phyloP scores from a whole-genome alignment of 1,284 basidiomycete species.

The Cutaneotrichosporon daszewskae region DNA sequence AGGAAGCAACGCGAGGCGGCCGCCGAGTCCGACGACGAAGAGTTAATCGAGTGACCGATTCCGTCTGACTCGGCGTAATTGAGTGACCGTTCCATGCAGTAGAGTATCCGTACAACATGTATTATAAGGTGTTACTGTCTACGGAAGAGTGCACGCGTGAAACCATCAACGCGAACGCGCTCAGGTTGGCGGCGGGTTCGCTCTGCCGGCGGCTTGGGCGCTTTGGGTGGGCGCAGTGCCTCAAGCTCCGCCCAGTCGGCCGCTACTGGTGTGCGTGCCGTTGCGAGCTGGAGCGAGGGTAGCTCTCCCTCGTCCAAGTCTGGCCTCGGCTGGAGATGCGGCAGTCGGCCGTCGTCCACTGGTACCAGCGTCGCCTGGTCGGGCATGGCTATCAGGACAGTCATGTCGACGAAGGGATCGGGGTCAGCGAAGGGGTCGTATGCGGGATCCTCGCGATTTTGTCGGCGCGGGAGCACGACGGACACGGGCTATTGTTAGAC shows the following conservation, averaged over 20 bases:
- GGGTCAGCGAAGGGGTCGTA: background rate
- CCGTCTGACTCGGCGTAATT: too few species aligned
- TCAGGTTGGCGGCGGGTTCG: background rate
- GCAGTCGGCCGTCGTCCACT: slow-evolving; percentile 1
- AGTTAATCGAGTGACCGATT: too few species aligned
- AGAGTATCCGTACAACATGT: background rate
- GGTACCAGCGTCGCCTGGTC: background rate
- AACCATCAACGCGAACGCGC: slow-evolving; percentile 7
- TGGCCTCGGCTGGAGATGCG: background rate
- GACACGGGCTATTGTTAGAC: slow-evolving; percentile 3
- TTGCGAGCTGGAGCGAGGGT: slow-evolving; percentile 7
- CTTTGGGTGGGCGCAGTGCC: slow-evolving; percentile 6
- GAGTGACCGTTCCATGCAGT: background rate
- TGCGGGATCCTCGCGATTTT: too few species aligned
- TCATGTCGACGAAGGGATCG: slow-evolving; percentile 7
- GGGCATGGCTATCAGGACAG: slow-evolving; percentile 19
- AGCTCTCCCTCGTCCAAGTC: slow-evolving; percentile 4
- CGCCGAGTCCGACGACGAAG: background rate
- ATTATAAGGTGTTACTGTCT: too few species aligned
- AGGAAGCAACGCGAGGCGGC: background rate
- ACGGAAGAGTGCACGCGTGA: slow-evolving; percentile 6
- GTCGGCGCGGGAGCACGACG: slow-evolving; percentile 4
- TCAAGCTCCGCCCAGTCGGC: slow-evolving; percentile 10
- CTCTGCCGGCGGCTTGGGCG: background rate
- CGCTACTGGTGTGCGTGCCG: background rate